These are phyloP conservation scores for Seiridium unicorne DNA, from an alignment of 2,329 filamentous ascomycete species.

Conservation along the genomic window DNA sequence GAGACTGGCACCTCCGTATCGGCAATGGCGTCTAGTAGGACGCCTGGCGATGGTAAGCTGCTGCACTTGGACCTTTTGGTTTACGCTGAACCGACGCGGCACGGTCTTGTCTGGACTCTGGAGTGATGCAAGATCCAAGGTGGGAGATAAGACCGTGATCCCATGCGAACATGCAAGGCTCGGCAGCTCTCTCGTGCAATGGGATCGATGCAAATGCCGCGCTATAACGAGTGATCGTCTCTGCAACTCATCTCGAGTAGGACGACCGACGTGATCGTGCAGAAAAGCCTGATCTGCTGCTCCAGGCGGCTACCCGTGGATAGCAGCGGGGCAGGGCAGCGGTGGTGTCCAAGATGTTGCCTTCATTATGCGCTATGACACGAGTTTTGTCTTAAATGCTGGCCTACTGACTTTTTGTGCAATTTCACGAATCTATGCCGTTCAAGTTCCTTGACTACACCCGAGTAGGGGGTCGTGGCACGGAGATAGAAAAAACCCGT, in stretches of 20 bases:
- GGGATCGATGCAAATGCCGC: background rate
- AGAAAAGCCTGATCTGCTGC: background rate
- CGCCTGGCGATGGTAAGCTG: background rate
- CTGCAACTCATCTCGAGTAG: background rate
- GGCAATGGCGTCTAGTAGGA: constrained; percentile 1
- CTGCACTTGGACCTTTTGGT: background rate
- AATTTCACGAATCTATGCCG: background rate
- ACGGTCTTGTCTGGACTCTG: background rate
- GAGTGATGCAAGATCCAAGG: background rate
- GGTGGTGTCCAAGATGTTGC: no score
- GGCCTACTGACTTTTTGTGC: no score
- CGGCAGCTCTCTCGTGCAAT: background rate
- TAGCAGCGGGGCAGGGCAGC: background rate
- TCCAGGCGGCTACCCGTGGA: background rate
- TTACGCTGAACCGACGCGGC: background rate
- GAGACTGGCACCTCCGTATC: background rate
- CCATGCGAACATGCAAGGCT: background rate
- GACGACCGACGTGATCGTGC: background rate
- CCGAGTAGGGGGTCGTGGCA: background rate
- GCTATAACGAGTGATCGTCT: background rate
- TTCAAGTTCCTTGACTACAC: background rate
- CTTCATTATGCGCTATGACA: background rate
- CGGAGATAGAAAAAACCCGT: no score
- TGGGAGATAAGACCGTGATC: background rate
- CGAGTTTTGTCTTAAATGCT: background rate